A percentile compares a stretch with the other conserved stretches of the same genome.
Evolutionary conservation across 257 asterid species (phyloP).

Genomic region (Mentha longifolia): DNA sequence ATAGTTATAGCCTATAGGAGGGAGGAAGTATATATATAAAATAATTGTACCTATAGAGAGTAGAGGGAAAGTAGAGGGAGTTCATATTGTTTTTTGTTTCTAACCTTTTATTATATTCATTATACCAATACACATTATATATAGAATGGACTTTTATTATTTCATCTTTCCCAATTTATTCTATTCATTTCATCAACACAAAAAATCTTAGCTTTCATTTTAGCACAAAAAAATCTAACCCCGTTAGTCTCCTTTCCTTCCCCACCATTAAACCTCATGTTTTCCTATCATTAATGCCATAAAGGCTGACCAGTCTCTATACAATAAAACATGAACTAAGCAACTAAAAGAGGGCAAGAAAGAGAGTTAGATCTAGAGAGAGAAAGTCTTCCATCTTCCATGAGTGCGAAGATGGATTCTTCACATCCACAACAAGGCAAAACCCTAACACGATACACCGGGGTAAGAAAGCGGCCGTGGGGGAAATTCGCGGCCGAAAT

Average conservation of each 20-base stretch:
- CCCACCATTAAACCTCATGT: not conserved
- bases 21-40: no score
- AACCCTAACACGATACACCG: conserved; percentile 36
- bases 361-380: not conserved
- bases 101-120: not conserved
- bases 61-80: no score
- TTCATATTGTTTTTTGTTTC: no score
- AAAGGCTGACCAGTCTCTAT: not conserved
- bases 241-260: not conserved
- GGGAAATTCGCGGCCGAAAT: conserved; percentile 56
- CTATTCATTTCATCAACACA: not conserved
- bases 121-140: not conserved
- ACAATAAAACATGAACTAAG: not conserved
- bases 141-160: no score
- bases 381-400: not conserved
- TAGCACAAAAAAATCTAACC: not conserved
- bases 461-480: conserved; percentile 57
- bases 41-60: no score
- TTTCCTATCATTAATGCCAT: not conserved
- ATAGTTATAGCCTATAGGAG: no score
- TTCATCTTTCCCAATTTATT: no score
- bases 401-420: not conserved
- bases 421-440: not conserved
- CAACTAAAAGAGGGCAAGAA: not conserved
- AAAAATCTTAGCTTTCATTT: not conserved